Evolutionary conservation across 108 stramenopile genomes (phyloP).

Genomic region (Conticribra weissflogii): DNA sequence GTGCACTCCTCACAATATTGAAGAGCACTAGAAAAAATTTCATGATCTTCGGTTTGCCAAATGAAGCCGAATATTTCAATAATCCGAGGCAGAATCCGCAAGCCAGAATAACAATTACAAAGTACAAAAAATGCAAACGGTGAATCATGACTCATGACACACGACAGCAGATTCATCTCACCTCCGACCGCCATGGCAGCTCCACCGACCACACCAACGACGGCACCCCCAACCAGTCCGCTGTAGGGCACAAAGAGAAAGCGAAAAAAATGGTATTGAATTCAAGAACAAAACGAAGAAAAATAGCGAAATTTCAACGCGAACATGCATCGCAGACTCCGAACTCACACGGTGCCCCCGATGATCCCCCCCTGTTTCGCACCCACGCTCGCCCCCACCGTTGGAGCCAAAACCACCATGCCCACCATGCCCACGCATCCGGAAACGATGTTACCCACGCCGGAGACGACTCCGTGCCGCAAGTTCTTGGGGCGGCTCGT

Average conservation of each 20-base stretch:
- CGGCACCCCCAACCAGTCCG: constrained; percentile 52
- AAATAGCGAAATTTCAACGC: constrained; percentile 34
- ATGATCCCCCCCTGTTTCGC: constrained; percentile 41
- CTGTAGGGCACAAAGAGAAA: constrained; percentile 1
- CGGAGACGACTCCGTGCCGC: constrained; percentile 41
- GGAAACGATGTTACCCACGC: constrained; percentile 63
- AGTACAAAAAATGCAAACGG: no score
- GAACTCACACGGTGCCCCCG: constrained; percentile 43
- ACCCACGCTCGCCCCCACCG: constrained; percentile 14
- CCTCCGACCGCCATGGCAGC: constrained; percentile 55
- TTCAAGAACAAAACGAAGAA: neutral
- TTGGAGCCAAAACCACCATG: constrained; percentile 63
- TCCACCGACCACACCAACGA: constrained; percentile 59
- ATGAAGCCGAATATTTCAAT: no score
- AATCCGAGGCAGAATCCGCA: no score
- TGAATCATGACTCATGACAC: no score
- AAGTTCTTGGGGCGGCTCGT: constrained; percentile 41
- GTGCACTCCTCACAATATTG: no score
- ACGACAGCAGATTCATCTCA: no score
- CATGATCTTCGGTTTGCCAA: no score
- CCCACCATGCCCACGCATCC: constrained; percentile 81
- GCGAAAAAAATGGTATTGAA: neutral
- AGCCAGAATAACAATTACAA: no score
- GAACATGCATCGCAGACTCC: no score
- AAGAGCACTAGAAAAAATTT: no score